phyloP scores from a whole-genome alignment of 2,329 filamentous ascomycete species.

The Hypoxylon sp. region DNA sequence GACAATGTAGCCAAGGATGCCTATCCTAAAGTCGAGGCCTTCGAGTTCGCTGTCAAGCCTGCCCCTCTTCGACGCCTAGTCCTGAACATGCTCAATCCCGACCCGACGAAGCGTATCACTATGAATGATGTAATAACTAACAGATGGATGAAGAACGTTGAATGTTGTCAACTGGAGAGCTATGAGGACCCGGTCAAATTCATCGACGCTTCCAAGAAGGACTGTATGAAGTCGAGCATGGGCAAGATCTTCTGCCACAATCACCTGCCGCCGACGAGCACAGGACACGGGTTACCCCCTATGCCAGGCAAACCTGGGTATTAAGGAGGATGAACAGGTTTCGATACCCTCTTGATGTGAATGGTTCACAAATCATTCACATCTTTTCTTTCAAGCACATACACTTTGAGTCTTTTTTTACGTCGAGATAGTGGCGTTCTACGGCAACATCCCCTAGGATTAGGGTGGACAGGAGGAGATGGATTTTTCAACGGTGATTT shows the following conservation, averaged over 20 bases:
- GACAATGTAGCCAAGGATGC: slow-evolving; percentile 68
- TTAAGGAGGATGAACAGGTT: slow-evolving; percentile 49
- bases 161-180: slow-evolving; percentile 83
- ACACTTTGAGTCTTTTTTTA: slow-evolving; percentile 22
- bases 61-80: slow-evolving; percentile 78
- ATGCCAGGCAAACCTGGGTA: slow-evolving; percentile 71
- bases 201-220: slow-evolving; percentile 74
- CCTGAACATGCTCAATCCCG: slow-evolving; percentile 85
- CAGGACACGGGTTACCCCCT: slow-evolving; percentile 64
- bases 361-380: background rate
- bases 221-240: slow-evolving; percentile 58
- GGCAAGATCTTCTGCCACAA: slow-evolving; percentile 72
- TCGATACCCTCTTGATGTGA: slow-evolving; percentile 3
- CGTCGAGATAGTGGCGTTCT: slow-evolving; percentile 39
- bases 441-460: slow-evolving; percentile 36
- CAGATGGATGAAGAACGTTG: slow-evolving; percentile 80
- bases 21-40: slow-evolving; percentile 75
- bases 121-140: slow-evolving; percentile 78
- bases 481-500: slow-evolving; percentile 16
- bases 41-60: slow-evolving; percentile 77
- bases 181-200: slow-evolving; percentile 72
- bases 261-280: slow-evolving; percentile 66
- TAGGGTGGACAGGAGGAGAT: slow-evolving; percentile 23
- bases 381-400: slow-evolving; percentile 28
- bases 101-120: slow-evolving; percentile 78